These are phyloP conservation scores for Persicaria tinctoria DNA, from an alignment of 148 eudicot species.

Conservation along the genomic window DNA sequence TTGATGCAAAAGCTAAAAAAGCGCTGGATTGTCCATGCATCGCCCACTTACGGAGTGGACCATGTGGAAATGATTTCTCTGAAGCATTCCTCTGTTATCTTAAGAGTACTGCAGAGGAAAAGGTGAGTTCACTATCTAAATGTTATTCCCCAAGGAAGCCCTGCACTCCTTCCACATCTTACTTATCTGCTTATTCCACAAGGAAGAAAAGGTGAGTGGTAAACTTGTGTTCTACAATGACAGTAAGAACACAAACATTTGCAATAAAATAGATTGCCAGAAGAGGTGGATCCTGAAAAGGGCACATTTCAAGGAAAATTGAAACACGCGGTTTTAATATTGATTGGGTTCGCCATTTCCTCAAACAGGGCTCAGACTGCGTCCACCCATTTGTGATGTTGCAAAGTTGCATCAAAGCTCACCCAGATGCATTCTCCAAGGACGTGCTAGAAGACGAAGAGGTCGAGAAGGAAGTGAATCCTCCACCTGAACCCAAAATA, in stretches of 20 bases:
- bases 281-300: no score
- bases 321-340: no score
- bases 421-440: slow-evolving; percentile 78
- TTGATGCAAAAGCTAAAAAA: slow-evolving; percentile 69
- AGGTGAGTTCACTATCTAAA: slow-evolving; percentile 31
- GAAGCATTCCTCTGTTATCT: slow-evolving; percentile 87
- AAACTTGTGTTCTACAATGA: no score
- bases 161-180: no score
- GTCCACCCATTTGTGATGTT: slow-evolving; percentile 78
- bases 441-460: slow-evolving; percentile 48
- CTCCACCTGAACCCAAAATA: slow-evolving; percentile 37
- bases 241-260: no score
- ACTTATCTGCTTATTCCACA: no score
- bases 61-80: slow-evolving; percentile 81
- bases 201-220: no score
- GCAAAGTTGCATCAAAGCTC: slow-evolving; percentile 66
- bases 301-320: no score
- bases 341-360: not conserved
- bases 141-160: not conserved
- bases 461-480: slow-evolving; percentile 29
- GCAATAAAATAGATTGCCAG: no score
- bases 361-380: slow-evolving; percentile 73
- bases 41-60: slow-evolving; percentile 62
- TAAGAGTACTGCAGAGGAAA: slow-evolving; percentile 83
- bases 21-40: slow-evolving; percentile 92